Percentiles rank a stretch among this genome's conserved stretches.
These are phyloP conservation scores for Porphyrellus sp. DNA, from an alignment of 1,284 basidiomycete species.

Conservation along the genomic window DNA sequence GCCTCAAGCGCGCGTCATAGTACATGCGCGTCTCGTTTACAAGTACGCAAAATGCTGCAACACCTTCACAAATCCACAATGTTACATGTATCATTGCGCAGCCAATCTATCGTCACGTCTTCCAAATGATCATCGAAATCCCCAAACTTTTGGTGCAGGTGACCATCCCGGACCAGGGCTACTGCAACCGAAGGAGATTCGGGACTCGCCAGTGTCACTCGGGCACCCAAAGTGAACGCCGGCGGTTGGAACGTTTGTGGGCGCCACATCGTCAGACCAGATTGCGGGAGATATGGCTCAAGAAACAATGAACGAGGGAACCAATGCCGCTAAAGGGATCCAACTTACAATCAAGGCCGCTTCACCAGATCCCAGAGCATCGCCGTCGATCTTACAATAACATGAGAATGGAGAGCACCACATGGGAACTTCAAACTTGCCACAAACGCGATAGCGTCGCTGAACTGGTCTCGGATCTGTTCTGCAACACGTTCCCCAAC, in stretches of 20 bases:
- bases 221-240: constrained; percentile 46
- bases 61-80: constrained; percentile 20
- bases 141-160: constrained; percentile 53
- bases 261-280: constrained; percentile 43
- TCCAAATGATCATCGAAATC: constrained; percentile 80
- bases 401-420: constrained; percentile 6
- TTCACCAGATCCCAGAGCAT: constrained; percentile 47
- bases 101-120: constrained; percentile 66
- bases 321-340: background rate
- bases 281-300: constrained; percentile 48
- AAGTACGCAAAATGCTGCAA: background rate
- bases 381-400: constrained; percentile 51
- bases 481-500: constrained; percentile 61
- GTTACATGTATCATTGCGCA: constrained; percentile 51
- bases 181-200: constrained; percentile 46
- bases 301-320: constrained; percentile 5
- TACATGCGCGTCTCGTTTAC: background rate
- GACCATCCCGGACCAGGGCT: constrained; percentile 45
- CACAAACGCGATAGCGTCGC: constrained; percentile 60
- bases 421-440: constrained; percentile 37
- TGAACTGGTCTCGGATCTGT: constrained; percentile 50
- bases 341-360: constrained; percentile 55
- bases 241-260: constrained; percentile 36
- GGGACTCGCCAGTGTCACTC: constrained; percentile 44
- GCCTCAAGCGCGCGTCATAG: background rate